These are phyloP conservation scores for Yamadazyma jaroonii DNA, from an alignment of 1,139 yeast species.

Conservation along the genomic window DNA sequence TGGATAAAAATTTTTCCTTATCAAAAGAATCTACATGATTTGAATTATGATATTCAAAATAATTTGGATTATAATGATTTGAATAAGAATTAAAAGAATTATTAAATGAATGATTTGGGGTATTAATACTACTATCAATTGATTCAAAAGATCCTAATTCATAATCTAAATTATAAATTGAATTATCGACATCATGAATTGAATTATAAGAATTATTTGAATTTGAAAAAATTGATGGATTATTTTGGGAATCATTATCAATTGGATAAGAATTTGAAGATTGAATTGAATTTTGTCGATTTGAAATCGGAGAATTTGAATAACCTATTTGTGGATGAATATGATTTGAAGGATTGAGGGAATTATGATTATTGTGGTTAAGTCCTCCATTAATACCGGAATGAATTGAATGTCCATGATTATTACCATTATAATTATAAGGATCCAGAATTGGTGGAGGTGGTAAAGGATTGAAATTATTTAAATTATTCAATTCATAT, in stretches of 20 bases:
- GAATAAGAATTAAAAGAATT: slow-evolving; percentile 2
- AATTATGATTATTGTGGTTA: too few relatives aligned
- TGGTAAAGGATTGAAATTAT: slow-evolving; percentile 17
- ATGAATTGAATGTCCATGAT: too few relatives aligned
- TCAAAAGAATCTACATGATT: slow-evolving; percentile 16
- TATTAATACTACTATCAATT: slow-evolving; percentile 17
- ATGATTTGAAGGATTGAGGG: too few relatives aligned
- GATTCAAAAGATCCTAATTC: slow-evolving; percentile 29
- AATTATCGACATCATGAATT: slow-evolving; percentile 13
- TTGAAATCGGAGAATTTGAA: slow-evolving; percentile 5
- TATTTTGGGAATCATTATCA: slow-evolving; percentile 9
- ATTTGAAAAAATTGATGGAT: slow-evolving; percentile 9
- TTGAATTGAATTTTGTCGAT: slow-evolving; percentile 16
- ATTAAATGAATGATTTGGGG: slow-evolving; percentile 8
- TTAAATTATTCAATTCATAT: slow-evolving; percentile 4
- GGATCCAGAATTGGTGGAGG: slow-evolving; percentile 21
- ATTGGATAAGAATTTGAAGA: slow-evolving; percentile 12
- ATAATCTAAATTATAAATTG: slow-evolving; percentile 25
- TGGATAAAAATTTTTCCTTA: slow-evolving; percentile 3
- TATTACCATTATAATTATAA: neutral
- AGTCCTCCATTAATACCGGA: too few relatives aligned
- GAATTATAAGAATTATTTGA: slow-evolving; percentile 13
- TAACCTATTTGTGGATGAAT: too few relatives aligned
- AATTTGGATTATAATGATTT: slow-evolving; percentile 12
- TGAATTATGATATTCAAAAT: slow-evolving; percentile 17